These are phyloP conservation scores for Talaromyces sp. DNA, from an alignment of 2,329 filamentous ascomycete species.

Conservation along the genomic window DNA sequence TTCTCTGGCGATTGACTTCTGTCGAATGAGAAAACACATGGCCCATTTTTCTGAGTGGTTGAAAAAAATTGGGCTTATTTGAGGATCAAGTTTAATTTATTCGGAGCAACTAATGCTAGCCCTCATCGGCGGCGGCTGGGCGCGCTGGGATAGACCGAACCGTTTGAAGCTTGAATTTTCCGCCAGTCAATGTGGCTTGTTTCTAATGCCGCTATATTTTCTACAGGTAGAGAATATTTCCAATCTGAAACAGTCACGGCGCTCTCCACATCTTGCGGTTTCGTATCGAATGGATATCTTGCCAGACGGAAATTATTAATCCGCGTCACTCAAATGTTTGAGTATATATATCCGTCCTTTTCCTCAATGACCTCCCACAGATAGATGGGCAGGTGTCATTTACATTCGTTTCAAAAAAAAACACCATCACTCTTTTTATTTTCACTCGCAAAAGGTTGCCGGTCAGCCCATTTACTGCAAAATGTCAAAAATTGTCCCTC, in stretches of 20 bases:
- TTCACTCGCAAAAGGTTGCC: background rate
- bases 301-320: background rate
- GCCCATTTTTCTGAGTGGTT: background rate
- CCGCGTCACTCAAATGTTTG: background rate
- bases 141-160: background rate
- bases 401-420: background rate
- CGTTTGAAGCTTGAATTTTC: background rate
- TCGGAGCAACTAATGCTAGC: background rate
- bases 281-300: background rate
- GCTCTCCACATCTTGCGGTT: background rate
- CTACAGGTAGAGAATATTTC: background rate
- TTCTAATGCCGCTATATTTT: background rate
- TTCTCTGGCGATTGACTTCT: background rate
- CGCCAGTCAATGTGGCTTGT: background rate
- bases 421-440: background rate
- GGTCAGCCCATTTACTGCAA: background rate
- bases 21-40: background rate
- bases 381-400: background rate
- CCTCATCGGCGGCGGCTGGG: background rate
- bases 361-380: background rate
- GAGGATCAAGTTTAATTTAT: background rate
- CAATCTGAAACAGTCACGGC: background rate
- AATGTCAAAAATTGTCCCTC: background rate
- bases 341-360: background rate
- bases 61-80: background rate